Evolutionary conservation across 2,329 filamentous ascomycete species (phyloP), one percentile per base, ranked within the genome.

Genomic region (Clonostachys chloroleuca): DNA sequence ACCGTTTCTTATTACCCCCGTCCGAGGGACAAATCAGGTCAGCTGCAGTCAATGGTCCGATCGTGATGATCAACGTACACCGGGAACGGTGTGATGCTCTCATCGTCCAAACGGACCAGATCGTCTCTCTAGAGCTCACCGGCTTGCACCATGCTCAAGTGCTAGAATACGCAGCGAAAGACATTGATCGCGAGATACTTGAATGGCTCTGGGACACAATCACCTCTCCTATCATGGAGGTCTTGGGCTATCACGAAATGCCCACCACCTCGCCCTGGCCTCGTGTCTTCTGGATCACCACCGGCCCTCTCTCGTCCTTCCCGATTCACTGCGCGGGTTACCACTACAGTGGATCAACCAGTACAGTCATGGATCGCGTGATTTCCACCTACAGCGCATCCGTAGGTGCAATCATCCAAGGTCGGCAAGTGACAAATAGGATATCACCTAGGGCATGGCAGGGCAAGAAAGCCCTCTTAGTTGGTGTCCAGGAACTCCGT

Each of bases 401-500:
- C 16, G 14, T 39, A 14, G 36, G 14, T 14, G 13, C 36, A 3
- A 14, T 39, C 14, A 51, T 65, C 18, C 44, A 59, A 18, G 36
- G 5, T 14, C 36, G 36, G 10, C 36, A 17, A 13, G 14, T 17
- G 12, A 14, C 36, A 39, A 39, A 7, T 8, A 39, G 16, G 36
- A 39, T 6, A 17, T 14, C 33, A 20, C 7, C 24, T 9, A 14
- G 12, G 16, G 36, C 7, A 6, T 17, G 14, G 16, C 36, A 8
- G 12, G 18, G 10, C 24, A 43, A 14, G 14, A 16, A 47, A 12
- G 36, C 36, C 16, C 14, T 39, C 36, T 17, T 39, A 7, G 16
- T 39, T 10, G 36, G 36, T 7, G 16, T 39, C 14, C 36, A 14
- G 16, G 36, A 39, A 7, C 36, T 39, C 6, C 36, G 14, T 17